Evolutionary conservation across 306 rosid species (phyloP), one percentile per base, ranked within the genome.

Genomic region (Rubus idaeus): DNA sequence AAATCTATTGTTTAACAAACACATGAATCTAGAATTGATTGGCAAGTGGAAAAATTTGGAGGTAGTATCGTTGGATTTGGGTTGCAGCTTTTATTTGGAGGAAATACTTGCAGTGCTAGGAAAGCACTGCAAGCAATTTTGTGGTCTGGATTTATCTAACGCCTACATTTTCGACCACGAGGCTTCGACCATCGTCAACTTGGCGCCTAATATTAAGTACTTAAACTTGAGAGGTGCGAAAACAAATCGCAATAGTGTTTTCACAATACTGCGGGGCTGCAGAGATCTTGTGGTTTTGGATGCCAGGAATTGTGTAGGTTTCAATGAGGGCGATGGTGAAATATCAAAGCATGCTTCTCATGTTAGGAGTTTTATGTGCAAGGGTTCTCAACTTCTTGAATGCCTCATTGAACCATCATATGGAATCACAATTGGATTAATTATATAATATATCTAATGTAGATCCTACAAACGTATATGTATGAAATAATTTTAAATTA

Each of bases 271-370:
- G 44, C 8, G 10, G 10, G 23, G 74, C 3, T 69, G 57, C 18
- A 20, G 16, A 69, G 73, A 69, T 50, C 5, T 50, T 8, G 45
- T 1, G 30, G 44, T 49, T 35, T 50, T 70, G 16, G 61, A 70
- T 18, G 75, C 62, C 30, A 30, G 47, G 23, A 41, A 35, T 5
- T 51, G 62, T 35, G 12, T 4, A 3, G 62, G 62, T 16, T 70
- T 70, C 45, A n/a, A 70, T 35, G 75, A 17, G 30, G 37, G 20
- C 5, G 47, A 70, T 2, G 44, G 40, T 17, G 61, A 70, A 50
- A 70, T 70, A 50, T 35, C 18, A 8, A 70, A 70, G 35, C 61
- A 50, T 35, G 75, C 62, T 16, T 51, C 73, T 68, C 65, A 30
- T 50, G 39, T 70, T 17, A 16, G 53, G 10, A 70, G 56, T 14